phyloP scores from a whole-genome alignment of 2,329 filamentous ascomycete species.

The Paraphaeosphaeria sporulosa region DNA sequence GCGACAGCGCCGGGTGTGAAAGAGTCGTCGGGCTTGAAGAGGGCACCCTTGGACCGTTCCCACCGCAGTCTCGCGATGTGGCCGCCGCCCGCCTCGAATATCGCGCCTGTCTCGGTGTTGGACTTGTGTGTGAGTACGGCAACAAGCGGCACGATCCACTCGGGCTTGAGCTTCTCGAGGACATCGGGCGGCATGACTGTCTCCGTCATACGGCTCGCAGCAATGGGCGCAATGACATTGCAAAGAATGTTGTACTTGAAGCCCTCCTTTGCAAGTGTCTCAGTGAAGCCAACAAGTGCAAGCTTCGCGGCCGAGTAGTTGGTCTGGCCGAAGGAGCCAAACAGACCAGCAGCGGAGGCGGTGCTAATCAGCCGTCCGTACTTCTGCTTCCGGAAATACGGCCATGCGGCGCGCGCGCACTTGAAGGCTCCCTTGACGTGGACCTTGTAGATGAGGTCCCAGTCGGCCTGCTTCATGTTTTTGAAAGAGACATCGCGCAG shows the following conservation, averaged over 20 bases:
- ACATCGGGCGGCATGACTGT: constrained; percentile 96
- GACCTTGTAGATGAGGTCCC: constrained; percentile 93
- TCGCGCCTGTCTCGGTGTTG: constrained; percentile 86
- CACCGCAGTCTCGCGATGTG: constrained; percentile 93
- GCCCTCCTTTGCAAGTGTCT: constrained; percentile 97
- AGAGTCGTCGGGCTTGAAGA: constrained; percentile 86
- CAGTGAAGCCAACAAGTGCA: constrained; percentile 93
- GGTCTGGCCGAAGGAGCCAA: constrained; percentile 92
- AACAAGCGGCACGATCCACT: constrained; percentile 94
- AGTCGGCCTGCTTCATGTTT: constrained; percentile 97
- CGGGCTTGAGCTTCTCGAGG: constrained; percentile 82
- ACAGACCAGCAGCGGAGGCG: constrained; percentile 92
- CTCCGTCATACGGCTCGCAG: constrained; percentile 93
- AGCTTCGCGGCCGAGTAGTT: constrained; percentile 99
- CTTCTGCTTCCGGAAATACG: constrained; percentile 98
- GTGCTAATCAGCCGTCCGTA: constrained; percentile 97
- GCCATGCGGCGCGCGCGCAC: constrained; percentile 93
- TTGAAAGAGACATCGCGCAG: constrained; percentile 96
- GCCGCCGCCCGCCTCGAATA: constrained; percentile 93
- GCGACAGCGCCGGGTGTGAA: constrained; percentile 89
- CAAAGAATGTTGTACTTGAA: constrained; percentile 96
- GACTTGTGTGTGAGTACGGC: constrained; percentile 86
- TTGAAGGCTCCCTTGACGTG: constrained; percentile 96
- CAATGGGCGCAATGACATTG: constrained; percentile 95
- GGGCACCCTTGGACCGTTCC: constrained; percentile 88